Percentiles rank a stretch among this genome's conserved stretches.
Conservation (phyloP, 2,329 filamentous ascomycete genomes). For the Apiospora rasikravindrae region DNA sequence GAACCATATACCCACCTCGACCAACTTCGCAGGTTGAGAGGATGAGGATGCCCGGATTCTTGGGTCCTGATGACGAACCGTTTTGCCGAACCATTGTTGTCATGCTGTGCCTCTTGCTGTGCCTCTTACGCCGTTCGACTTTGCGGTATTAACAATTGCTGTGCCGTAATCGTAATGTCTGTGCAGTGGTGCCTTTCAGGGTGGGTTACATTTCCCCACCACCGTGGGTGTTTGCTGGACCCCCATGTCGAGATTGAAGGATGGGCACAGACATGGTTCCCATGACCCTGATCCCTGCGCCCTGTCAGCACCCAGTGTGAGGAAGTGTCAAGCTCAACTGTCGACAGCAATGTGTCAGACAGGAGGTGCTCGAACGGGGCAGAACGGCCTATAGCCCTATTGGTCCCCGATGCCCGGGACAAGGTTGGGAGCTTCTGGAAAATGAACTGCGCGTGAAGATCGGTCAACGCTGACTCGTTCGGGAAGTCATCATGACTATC, state of each 20-base stretch:
- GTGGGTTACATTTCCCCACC: neutral
- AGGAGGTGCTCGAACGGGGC: neutral
- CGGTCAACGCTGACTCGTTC: neutral
- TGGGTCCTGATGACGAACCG: neutral
- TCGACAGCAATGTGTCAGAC: neutral
- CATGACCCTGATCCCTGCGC: neutral
- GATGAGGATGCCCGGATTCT: neutral
- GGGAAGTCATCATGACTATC: conserved; percentile 5
- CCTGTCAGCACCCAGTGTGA: neutral
- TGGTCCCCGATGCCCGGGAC: neutral
- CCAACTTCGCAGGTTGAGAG: neutral
- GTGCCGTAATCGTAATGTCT: neutral
- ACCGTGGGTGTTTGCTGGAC: neutral
- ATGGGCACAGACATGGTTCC: conserved; percentile 3
- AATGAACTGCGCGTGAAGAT: neutral
- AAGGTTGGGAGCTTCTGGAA: neutral
- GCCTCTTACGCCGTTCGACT: neutral
- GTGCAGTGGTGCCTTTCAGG: neutral
- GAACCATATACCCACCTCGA: neutral
- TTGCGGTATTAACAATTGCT: neutral
- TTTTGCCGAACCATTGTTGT: neutral
- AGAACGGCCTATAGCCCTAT: neutral
- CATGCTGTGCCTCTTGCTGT: neutral
- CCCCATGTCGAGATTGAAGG: conserved; percentile 10
- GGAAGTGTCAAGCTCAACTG: neutral